Conservation (phyloP, 305 asterid genomes). For the Striga hermonthica region DNA sequence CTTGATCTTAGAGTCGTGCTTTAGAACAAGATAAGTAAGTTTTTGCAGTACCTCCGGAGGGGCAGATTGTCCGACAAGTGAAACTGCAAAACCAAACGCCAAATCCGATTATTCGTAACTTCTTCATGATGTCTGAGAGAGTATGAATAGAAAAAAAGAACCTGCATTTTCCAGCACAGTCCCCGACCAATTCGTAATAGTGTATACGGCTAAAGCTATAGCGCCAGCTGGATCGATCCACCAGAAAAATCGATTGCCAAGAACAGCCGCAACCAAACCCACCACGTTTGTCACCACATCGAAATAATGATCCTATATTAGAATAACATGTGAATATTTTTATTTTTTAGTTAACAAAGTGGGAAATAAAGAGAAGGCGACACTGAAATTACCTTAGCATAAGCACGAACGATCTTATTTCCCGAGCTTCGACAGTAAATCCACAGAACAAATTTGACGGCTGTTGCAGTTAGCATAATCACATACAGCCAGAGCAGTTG, state of each 20-base stretch:
- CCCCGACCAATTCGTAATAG: conserved; percentile 79
- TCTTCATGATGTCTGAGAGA: not conserved
- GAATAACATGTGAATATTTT: too few relatives aligned
- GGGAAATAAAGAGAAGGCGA: not conserved
- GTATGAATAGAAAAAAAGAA: not conserved
- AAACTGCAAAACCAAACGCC: conserved; percentile 37
- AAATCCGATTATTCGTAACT: not conserved
- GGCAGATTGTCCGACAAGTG: conserved; percentile 83
- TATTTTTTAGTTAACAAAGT: not conserved
- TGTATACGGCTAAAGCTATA: conserved; percentile 67
- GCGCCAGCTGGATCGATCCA: conserved; percentile 96
- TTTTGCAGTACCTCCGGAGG: conserved; percentile 78
- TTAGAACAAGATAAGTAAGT: conserved; percentile 72
- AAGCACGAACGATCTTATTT: conserved; percentile 76
- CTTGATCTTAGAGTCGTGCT: conserved; percentile 62
- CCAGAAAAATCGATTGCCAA: conserved; percentile 79
- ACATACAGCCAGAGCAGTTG: conserved; percentile 61
- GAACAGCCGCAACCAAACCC: conserved; percentile 80
- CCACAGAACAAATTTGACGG: conserved; percentile 62
- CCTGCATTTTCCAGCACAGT: conserved; percentile 93
- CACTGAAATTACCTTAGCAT: conserved; percentile 54
- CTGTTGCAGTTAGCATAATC: conserved; percentile 78
- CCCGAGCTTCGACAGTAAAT: conserved; percentile 72
- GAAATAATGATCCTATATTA: conserved; percentile 78
- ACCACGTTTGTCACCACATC: conserved; percentile 91